These are phyloP conservation scores for Porphyrellus cyaneotinctus DNA, from an alignment of 768 basidiomycete genomes.

Conservation along the genomic window DNA sequence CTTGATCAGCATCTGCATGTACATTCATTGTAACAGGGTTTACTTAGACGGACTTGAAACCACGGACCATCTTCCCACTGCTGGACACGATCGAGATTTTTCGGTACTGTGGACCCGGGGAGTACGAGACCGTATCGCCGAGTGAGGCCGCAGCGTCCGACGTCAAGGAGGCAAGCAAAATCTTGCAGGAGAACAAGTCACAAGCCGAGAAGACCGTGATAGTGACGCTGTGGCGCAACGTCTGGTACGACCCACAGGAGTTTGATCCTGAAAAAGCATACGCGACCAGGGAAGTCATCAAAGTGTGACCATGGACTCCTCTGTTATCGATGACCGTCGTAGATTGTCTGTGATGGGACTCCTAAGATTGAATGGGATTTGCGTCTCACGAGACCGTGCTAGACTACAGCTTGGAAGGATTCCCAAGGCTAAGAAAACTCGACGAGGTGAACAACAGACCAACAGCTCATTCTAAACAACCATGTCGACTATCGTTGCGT, in stretches of 20 bases:
- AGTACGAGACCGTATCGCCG: not conserved
- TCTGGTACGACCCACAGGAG: not conserved
- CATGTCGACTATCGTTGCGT: too few species aligned
- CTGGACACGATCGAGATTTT: slow-evolving; percentile 4
- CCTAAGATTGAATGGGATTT: too few species aligned
- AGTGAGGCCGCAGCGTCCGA: not conserved
- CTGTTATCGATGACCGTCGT: slow-evolving; percentile 12
- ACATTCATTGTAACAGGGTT: not conserved
- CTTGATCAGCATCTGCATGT: not conserved
- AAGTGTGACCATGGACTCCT: slow-evolving; percentile 5
- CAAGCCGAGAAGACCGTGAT: slow-evolving; percentile 4
- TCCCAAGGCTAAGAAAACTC: too few species aligned
- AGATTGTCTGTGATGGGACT: slow-evolving; percentile 1
- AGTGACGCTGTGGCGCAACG: not conserved
- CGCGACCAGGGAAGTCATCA: not conserved
- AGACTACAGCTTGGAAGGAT: too few species aligned
- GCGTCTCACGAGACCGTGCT: too few species aligned
- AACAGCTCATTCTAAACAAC: too few species aligned
- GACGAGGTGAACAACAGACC: too few species aligned
- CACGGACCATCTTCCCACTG: not conserved
- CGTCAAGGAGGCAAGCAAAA: not conserved
- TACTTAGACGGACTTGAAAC: not conserved
- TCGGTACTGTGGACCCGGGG: too few species aligned
- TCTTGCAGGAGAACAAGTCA: slow-evolving; percentile 5
- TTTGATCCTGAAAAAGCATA: not conserved